Evolutionary conservation across 202 grass and related monocot genomes (phyloP), one percentile per base, ranked within the genome.

Genomic region (Sporobolus alterniflorus): DNA sequence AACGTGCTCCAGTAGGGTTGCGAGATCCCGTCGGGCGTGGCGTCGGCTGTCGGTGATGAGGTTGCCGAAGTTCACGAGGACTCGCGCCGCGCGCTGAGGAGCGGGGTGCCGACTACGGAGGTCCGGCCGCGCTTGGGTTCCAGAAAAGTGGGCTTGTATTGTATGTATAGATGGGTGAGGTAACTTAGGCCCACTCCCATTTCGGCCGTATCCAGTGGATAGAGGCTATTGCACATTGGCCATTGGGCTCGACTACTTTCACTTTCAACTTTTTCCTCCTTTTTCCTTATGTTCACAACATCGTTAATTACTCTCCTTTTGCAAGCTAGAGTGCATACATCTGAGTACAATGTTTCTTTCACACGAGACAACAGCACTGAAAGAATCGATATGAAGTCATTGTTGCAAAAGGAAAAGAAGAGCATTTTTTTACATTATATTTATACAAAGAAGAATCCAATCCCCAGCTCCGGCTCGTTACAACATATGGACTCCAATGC

Each of bases 381-480:
- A 86, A 93, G 88, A 84, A 90, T 90, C 15, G 60, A 64, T 75
- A 84, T 68, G 77, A 64, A 74, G 77, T 75, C 67, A 88, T 56
- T 20, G 30, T 67, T 32, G 22, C 32, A 39, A 43, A 60, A 25
- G 2, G 42, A 70, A 18, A 48, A 34, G 2, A 46, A 72, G 7
- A 1, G 29, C 11, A 1, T 0, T 1, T 2, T 5, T 44, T 67
- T 39, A 25, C 60, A 71, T 51, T 85, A 84, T 77, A 87, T 90
- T 90, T 93, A 85, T 84, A 93, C 91, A 93, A 82, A 50, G 77
- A 93, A 81, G 65, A 67, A 90, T 79, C 83, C 73, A 85, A 78
- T 88, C 85, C 84, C 74, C 74, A 20, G 49, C 20, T 39, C 64
- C 43, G 13, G 81, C 67, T 62, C 26, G 44, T 67, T 83, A 78